Conservation (phyloP, 495 filamentous ascomycete species). For the Penicillium odoratum region DNA sequence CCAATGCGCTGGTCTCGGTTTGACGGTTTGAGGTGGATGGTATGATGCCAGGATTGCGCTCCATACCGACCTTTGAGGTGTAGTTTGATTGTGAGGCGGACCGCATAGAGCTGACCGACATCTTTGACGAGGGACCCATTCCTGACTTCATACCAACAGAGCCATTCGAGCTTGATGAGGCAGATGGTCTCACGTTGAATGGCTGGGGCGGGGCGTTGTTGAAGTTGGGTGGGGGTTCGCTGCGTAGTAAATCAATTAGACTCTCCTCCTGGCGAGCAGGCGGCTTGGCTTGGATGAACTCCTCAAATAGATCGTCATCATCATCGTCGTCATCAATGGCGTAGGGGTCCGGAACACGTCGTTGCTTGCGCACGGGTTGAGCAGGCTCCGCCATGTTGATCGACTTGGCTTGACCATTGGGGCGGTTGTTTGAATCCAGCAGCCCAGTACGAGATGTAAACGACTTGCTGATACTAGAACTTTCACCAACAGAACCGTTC, state of each 20-base stretch:
- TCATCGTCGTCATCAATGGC: conserved; percentile 82
- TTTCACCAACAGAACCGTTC: conserved; percentile 39
- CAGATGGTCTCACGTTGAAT: conserved; percentile 23
- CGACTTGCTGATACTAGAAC: conserved; percentile 44
- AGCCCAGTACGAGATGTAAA: conserved; percentile 58
- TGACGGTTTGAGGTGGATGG: conserved; percentile 31
- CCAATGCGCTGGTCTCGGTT: conserved; percentile 68
- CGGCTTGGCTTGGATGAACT: conserved; percentile 51
- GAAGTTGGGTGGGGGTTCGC: conserved; percentile 69
- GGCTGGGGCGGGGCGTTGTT: conserved; percentile 43
- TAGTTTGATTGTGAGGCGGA: conserved; percentile 38
- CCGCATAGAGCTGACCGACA: conserved; percentile 37
- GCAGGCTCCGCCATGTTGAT: conserved; percentile 24
- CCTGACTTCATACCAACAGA: conserved; percentile 52
- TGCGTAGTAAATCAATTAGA: conserved; percentile 85
- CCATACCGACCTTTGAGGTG: conserved; percentile 39
- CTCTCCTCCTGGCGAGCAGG: conserved; percentile 59
- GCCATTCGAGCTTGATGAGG: conserved; percentile 53
- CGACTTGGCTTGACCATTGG: conserved; percentile 22
- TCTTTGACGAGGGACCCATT: conserved; percentile 27
- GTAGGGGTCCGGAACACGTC: conserved; percentile 84
- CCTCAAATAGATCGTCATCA: conserved; percentile 71
- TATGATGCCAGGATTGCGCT: conserved; percentile 34
- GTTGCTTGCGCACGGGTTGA: conserved; percentile 60
- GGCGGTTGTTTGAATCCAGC: conserved; percentile 40